Percentiles rank a stretch among this genome's conserved stretches.
Evolutionary conservation across 192 early-diverging fungal species (phyloP).

Genomic region (Podochytrium sp.): DNA sequence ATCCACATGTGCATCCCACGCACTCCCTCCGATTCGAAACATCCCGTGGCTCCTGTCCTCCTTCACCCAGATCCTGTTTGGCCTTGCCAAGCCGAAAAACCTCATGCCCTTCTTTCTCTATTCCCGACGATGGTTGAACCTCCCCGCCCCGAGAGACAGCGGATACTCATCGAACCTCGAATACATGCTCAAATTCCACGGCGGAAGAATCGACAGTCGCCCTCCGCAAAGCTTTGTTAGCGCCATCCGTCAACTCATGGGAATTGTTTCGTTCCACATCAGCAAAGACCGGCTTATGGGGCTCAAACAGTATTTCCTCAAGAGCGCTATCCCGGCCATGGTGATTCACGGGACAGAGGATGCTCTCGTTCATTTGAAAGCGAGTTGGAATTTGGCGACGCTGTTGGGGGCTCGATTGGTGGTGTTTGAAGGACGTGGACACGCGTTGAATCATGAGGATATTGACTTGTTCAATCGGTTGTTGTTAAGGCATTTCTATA

Average conservation of each 20-base stretch:
- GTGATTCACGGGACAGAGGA: conserved; percentile 41
- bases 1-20: conserved; percentile 53
- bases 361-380: conserved; percentile 24
- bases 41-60: conserved; percentile 19
- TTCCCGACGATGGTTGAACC: conserved; percentile 43
- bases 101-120: conserved; percentile 42
- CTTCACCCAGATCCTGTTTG: conserved; percentile 29
- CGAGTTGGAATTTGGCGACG: conserved; percentile 8
- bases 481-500: conserved; percentile 34
- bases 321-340: conserved; percentile 29
- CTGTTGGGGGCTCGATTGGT: conserved; percentile 31
- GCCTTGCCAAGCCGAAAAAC: conserved; percentile 38
- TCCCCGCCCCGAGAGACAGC: conserved; percentile 21
- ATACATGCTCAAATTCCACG: conserved; percentile 38
- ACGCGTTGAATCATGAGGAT: conserved; percentile 41
- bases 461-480: conserved; percentile 30
- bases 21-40: conserved; percentile 28
- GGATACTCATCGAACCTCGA: conserved; percentile 32
- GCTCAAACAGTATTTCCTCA: conserved; percentile 1
- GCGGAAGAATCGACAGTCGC: conserved; percentile 22
- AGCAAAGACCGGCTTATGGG: neutral
- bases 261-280: conserved; percentile 30
- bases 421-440: conserved; percentile 40
- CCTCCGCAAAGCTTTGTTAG: conserved; percentile 28
- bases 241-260: conserved; percentile 23